Evolutionary conservation across 768 basidiomycete species (phyloP).

Genomic region (Serendipita sp.): DNA sequence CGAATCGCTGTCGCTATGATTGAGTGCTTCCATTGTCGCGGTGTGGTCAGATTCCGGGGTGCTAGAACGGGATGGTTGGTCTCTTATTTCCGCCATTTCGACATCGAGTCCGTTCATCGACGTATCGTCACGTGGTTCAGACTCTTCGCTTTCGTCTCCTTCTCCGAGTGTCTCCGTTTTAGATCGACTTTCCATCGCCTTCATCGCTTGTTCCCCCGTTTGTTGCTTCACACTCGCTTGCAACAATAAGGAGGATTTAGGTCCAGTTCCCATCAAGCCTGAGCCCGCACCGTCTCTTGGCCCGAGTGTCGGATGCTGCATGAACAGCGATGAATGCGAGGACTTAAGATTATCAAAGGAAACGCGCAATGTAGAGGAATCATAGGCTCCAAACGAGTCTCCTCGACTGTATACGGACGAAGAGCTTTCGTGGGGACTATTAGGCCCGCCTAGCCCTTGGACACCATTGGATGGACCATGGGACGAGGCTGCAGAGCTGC

Average conservation of each 20-base stretch:
- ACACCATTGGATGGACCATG: neutral
- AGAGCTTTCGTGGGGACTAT: neutral
- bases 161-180: neutral
- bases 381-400: neutral
- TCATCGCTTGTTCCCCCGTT: slow-evolving; percentile 9
- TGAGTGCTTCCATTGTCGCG: slow-evolving; percentile 6
- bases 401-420: neutral
- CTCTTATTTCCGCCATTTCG: slow-evolving; percentile 19
- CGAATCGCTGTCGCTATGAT: neutral
- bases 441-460: neutral
- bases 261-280: neutral
- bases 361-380: neutral
- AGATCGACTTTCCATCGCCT: slow-evolving; percentile 11
- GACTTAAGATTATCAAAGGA: neutral
- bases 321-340: neutral
- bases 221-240: neutral
- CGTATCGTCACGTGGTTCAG: slow-evolving; percentile 9
- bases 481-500: slow-evolving; percentile 2
- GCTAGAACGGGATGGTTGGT: slow-evolving; percentile 6
- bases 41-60: slow-evolving; percentile 13
- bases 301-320: neutral
- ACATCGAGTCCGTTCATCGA: slow-evolving; percentile 22
- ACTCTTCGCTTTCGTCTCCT: neutral
- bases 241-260: neutral
- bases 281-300: neutral